Conservation (phyloP, 371 early-diverging fungal genomes). For the Syncephalastrum sp. region DNA sequence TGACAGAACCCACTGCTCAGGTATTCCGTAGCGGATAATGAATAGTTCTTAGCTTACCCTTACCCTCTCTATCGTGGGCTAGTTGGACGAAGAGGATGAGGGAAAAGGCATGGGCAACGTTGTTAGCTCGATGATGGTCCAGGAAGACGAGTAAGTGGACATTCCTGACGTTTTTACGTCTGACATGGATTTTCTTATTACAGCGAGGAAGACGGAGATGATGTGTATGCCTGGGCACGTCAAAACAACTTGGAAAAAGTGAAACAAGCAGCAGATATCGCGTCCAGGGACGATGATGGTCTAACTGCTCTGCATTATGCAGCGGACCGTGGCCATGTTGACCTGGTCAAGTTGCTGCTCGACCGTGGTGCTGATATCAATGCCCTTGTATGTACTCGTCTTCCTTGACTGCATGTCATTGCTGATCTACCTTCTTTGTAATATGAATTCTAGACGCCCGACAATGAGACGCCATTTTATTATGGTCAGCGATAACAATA, state of each 20-base stretch:
- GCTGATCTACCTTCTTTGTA: background rate
- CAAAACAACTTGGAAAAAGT: constrained; percentile 22
- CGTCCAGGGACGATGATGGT: constrained; percentile 33
- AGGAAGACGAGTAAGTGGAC: constrained; percentile 15
- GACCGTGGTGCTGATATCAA: constrained; percentile 41
- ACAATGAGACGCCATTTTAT: constrained; percentile 43
- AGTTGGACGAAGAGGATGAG: constrained; percentile 7
- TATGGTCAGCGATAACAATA: constrained; percentile 24
- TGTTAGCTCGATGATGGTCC: constrained; percentile 38
- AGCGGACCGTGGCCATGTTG: constrained; percentile 39
- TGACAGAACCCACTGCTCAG: background rate
- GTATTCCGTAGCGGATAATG: no score
- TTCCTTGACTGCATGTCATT: background rate
- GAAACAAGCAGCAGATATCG: constrained; percentile 30
- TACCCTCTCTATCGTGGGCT: background rate
- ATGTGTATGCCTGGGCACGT: constrained; percentile 35
- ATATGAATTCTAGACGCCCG: constrained; percentile 18
- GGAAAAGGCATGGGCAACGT: constrained; percentile 14
- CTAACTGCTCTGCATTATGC: constrained; percentile 46
- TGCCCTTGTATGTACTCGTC: constrained; percentile 10
- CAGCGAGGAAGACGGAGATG: constrained; percentile 24
- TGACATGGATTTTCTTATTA: no score
- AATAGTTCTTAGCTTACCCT: background rate
- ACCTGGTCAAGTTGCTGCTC: constrained; percentile 25
- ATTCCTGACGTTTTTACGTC: no score